phyloP scores from a whole-genome alignment of 192 early-diverging fungal genomes.

The Spizellomyces sp. region DNA sequence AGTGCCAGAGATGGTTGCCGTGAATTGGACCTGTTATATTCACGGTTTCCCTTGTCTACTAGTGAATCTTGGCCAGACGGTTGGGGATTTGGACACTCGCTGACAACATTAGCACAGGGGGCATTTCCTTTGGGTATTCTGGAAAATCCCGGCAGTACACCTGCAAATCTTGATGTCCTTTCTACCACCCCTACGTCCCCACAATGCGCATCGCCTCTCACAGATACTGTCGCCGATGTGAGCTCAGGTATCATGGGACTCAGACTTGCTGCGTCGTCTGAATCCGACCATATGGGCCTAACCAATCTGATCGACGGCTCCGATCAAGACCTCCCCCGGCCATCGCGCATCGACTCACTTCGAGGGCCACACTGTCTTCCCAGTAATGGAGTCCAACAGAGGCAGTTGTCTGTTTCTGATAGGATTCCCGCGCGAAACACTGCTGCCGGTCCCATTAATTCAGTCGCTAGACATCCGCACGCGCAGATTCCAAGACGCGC shows the following conservation, averaged over 20 bases:
- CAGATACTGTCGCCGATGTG: no score
- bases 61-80: constrained; percentile 2
- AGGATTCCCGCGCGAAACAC: background rate
- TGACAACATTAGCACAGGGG: background rate
- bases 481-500: no score
- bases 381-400: background rate
- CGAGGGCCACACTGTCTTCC: background rate
- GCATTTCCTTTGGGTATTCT: background rate
- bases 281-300: background rate
- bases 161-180: background rate
- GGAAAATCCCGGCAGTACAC: background rate
- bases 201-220: no score
- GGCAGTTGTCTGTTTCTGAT: background rate
- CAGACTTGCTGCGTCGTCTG: background rate
- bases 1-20: no score
- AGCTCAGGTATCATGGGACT: no score
- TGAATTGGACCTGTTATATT: no score
- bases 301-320: background rate
- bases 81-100: background rate
- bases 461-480: background rate
- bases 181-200: background rate
- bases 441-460: background rate
- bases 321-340: background rate
- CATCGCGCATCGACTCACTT: background rate
- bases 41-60: background rate